These are phyloP conservation scores for Coemansia javaensis DNA, from an alignment of 192 early-diverging fungal genomes.

Conservation along the genomic window DNA sequence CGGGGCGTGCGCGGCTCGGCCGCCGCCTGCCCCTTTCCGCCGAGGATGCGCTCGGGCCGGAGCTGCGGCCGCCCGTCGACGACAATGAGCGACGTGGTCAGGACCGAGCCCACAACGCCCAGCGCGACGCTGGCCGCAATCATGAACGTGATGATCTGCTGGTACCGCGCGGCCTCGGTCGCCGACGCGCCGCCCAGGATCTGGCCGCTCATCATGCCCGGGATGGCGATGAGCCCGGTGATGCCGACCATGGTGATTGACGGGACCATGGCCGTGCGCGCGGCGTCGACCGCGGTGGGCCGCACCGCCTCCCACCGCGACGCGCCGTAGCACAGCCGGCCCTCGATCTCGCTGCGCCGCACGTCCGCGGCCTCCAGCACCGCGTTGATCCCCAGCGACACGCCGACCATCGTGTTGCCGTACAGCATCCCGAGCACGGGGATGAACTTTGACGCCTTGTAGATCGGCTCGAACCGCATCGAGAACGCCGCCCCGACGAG, in stretches of 20 bases:
- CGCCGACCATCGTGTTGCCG: conserved; percentile 73
- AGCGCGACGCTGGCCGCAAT: conserved; percentile 68
- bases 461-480: conserved; percentile 65
- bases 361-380: conserved; percentile 58
- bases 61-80: conserved; percentile 32
- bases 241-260: conserved; percentile 74
- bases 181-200: conserved; percentile 77
- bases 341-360: conserved; percentile 48
- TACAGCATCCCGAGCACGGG: conserved; percentile 83
- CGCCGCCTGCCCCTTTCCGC: not conserved
- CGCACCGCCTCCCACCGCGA: conserved; percentile 77
- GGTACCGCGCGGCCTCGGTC: conserved; percentile 73
- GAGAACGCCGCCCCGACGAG: conserved; percentile 52
- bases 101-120: conserved; percentile 48
- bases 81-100: conserved; percentile 25
- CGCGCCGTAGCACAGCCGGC: conserved; percentile 71
- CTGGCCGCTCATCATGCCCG: conserved; percentile 88
- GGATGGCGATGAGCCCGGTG: conserved; percentile 82
- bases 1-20: not conserved
- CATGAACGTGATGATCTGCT: conserved; percentile 85
- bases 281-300: conserved; percentile 68
- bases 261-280: conserved; percentile 72
- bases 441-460: conserved; percentile 68
- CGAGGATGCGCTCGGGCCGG: conserved; percentile 19
- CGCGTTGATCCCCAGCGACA: conserved; percentile 58